These are phyloP conservation scores for Diplotaxis tenuifolia DNA, from an alignment of 345 rosid genomes.

Conservation along the genomic window DNA sequence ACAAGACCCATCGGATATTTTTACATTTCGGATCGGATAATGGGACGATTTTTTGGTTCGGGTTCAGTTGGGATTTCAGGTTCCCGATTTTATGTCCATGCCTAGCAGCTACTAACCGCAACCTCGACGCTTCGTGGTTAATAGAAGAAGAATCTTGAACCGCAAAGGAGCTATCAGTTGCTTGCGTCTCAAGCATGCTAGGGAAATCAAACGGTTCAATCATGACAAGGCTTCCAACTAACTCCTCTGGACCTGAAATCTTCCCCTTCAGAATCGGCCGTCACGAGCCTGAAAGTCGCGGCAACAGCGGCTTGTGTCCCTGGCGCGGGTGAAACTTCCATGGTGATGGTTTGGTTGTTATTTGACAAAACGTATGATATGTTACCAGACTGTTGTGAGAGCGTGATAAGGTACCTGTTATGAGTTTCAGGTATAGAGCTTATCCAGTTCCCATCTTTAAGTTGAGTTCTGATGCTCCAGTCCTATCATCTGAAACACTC, in stretches of 20 bases:
- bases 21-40: too few species aligned
- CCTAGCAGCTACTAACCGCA: constrained; percentile 61
- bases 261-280: constrained; percentile 20
- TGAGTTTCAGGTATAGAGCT: constrained; percentile 52
- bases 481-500: too few species aligned
- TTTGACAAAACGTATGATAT: constrained; percentile 46
- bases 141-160: constrained; percentile 39
- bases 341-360: too few species aligned
- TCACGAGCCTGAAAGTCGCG: constrained; percentile 70
- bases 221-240: constrained; percentile 55
- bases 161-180: constrained; percentile 35
- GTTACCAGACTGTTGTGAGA: constrained; percentile 58
- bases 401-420: constrained; percentile 53
- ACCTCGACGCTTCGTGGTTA: constrained; percentile 36
- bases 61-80: too few species aligned
- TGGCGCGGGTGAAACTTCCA: constrained; percentile 39
- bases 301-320: constrained; percentile 62
- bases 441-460: constrained; percentile 54
- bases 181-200: constrained; percentile 51
- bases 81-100: too few species aligned
- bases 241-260: constrained; percentile 35
- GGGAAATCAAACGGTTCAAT: too few species aligned
- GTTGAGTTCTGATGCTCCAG: constrained; percentile 59
- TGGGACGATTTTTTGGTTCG: too few species aligned
- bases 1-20: too few species aligned